These are phyloP conservation scores for Echeveria elegans DNA, from an alignment of 164 flowering plant species.

Conservation along the genomic window DNA sequence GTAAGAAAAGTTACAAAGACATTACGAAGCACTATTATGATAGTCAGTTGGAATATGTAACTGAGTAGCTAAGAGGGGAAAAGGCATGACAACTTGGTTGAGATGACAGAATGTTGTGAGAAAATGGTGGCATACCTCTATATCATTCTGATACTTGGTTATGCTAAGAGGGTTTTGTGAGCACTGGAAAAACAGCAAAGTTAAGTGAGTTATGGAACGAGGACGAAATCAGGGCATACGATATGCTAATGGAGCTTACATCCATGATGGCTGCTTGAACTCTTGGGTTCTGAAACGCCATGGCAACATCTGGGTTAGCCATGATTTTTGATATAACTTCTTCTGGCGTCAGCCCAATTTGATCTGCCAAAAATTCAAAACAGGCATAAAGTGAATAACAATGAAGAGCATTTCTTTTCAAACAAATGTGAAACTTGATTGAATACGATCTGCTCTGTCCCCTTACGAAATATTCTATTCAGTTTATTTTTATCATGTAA, in stretches of 20 bases:
- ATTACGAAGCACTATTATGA: too few relatives aligned
- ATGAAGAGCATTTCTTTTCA: background rate
- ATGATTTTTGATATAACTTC: slow-evolving; percentile 87
- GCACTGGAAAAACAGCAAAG: slow-evolving; percentile 47
- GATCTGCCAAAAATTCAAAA: slow-evolving; percentile 40
- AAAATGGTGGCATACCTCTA: slow-evolving; percentile 53
- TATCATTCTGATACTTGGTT: slow-evolving; percentile 87
- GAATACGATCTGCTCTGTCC: background rate
- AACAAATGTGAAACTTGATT: background rate
- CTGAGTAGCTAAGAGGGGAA: too few relatives aligned
- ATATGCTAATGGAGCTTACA: slow-evolving; percentile 32
- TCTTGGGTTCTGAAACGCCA: slow-evolving; percentile 97
- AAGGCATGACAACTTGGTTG: too few relatives aligned
- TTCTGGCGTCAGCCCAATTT: slow-evolving; percentile 91
- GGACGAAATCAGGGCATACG: background rate
- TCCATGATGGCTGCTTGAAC: slow-evolving; percentile 97
- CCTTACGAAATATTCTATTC: too few relatives aligned
- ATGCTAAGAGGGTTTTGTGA: slow-evolving; percentile 87
- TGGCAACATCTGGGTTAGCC: slow-evolving; percentile 94
- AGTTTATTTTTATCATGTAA: background rate
- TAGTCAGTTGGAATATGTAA: too few relatives aligned
- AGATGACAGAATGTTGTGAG: too few relatives aligned
- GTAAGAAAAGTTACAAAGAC: too few relatives aligned
- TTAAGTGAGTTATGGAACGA: background rate
- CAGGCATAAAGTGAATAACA: too few relatives aligned